Evolutionary conservation across 352 stramenopile species (phyloP).

Genomic region (Pythium rhizo-oryzae): DNA sequence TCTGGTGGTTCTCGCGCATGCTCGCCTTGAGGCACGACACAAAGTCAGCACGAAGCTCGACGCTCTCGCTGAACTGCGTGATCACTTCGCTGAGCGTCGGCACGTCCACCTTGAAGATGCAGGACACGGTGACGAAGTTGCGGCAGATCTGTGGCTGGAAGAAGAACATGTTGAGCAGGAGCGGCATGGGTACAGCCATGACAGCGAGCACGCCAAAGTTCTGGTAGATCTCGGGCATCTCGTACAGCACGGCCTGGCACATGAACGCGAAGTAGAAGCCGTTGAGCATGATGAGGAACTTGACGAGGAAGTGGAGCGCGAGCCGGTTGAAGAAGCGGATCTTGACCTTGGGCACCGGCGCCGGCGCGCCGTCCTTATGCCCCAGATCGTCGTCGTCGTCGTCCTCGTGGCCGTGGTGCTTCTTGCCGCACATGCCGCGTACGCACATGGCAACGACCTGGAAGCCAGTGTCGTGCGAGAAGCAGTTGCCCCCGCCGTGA

Average conservation of each 20-base stretch:
- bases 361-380: not conserved
- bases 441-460: slow-evolving; percentile 17
- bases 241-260: slow-evolving; percentile 24
- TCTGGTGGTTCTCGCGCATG: slow-evolving; percentile 17
- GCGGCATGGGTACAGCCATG: slow-evolving; percentile 14
- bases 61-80: slow-evolving; percentile 26
- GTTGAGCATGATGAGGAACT: slow-evolving; percentile 29
- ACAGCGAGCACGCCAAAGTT: slow-evolving; percentile 4
- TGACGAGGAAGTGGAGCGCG: slow-evolving; percentile 20
- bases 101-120: slow-evolving; percentile 24
- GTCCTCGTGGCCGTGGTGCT: slow-evolving; percentile 6
- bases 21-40: slow-evolving; percentile 25
- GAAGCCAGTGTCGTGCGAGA: slow-evolving; percentile 22
- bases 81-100: slow-evolving; percentile 25
- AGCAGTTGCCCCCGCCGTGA: slow-evolving; percentile 15
- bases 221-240: slow-evolving; percentile 23
- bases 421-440: slow-evolving; percentile 10
- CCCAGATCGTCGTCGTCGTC: slow-evolving; percentile 1
- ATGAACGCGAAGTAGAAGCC: slow-evolving; percentile 28
- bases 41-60: slow-evolving; percentile 25
- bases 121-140: slow-evolving; percentile 26
- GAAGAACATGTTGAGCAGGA: slow-evolving; percentile 30
- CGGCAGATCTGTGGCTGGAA: slow-evolving; percentile 28
- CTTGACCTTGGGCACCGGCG: slow-evolving; percentile 14
- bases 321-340: slow-evolving; percentile 27